Conservation (phyloP, 257 asterid genomes). For the Rehmannia glutinosa region DNA sequence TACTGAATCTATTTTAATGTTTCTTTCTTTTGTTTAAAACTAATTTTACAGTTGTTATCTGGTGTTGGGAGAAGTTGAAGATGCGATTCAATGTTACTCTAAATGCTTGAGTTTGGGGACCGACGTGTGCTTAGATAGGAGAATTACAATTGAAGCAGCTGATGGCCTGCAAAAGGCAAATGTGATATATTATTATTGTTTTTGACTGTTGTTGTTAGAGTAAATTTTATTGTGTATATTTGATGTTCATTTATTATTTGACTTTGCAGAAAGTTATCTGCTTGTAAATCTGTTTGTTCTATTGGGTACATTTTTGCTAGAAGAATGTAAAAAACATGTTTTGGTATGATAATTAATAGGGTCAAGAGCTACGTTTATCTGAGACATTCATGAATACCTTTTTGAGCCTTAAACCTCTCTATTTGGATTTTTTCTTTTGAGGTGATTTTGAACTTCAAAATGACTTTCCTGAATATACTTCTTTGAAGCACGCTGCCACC, state of each 20-base stretch:
- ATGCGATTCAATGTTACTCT: constrained; percentile 53
- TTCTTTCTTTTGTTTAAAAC: background rate
- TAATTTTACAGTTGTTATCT: constrained; percentile 64
- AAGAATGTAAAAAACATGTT: background rate
- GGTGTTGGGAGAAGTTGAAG: constrained; percentile 75
- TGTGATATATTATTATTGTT: constrained; percentile 38
- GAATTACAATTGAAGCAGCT: constrained; percentile 78
- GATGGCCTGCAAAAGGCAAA: constrained; percentile 80
- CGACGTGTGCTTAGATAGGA: constrained; percentile 76
- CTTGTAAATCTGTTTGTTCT: background rate
- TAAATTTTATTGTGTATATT: background rate
- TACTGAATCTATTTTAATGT: background rate
- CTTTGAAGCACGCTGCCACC: background rate
- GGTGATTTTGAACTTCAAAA: background rate
- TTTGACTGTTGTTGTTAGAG: background rate
- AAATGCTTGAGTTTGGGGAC: constrained; percentile 54
- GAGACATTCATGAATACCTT: background rate
- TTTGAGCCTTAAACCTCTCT: background rate
- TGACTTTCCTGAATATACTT: background rate
- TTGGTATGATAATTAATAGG: background rate
- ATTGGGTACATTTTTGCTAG: background rate
- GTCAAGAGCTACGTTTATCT: background rate
- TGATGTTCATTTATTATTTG: background rate
- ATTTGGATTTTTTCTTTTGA: background rate
- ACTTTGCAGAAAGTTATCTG: background rate